These are phyloP conservation scores for Xylaria sp. DNA, from an alignment of 2,329 filamentous ascomycete species.

Conservation along the genomic window DNA sequence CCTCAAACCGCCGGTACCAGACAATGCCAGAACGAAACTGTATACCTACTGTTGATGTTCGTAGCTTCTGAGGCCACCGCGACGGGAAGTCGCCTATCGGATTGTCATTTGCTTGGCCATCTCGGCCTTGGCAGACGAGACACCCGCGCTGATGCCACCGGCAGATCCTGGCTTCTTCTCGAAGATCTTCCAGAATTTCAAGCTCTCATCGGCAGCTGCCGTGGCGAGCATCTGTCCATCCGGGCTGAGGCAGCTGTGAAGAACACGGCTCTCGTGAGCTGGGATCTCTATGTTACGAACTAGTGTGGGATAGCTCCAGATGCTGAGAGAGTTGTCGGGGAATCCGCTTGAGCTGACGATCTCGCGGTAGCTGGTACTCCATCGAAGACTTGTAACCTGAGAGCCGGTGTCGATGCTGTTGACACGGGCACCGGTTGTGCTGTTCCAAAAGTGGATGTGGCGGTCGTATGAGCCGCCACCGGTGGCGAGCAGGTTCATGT, in stretches of 20 bases:
- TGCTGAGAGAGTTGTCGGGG: slow-evolving; percentile 98
- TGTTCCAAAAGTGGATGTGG: slow-evolving; percentile 99
- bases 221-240: slow-evolving; percentile 98
- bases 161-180: slow-evolving; percentile 91
- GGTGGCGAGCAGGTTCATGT: slow-evolving; percentile 94
- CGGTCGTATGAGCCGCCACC: slow-evolving; percentile 96
- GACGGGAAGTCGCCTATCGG: slow-evolving; percentile 61
- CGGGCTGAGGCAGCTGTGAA: slow-evolving; percentile 96
- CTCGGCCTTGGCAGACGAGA: slow-evolving; percentile 79
- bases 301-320: slow-evolving; percentile 98
- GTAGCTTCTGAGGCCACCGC: slow-evolving; percentile 40
- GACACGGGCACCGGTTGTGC: slow-evolving; percentile 93
- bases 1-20: slow-evolving; percentile 45
- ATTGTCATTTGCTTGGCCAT: slow-evolving; percentile 97
- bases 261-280: slow-evolving; percentile 93
- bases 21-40: slow-evolving; percentile 47
- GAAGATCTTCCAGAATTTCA: slow-evolving; percentile 99
- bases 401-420: slow-evolving; percentile 99
- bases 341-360: slow-evolving; percentile 98
- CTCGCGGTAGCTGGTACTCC: slow-evolving; percentile 97
- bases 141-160: slow-evolving; percentile 71
- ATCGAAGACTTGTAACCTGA: slow-evolving; percentile 94
- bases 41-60: slow-evolving; percentile 48
- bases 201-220: slow-evolving; percentile 91
- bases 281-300: slow-evolving; percentile 98